A percentile compares a stretch with the other conserved stretches of the same genome.
phyloP scores from a whole-genome alignment of 345 rosid genomes.

The Anacardium occidentale region DNA sequence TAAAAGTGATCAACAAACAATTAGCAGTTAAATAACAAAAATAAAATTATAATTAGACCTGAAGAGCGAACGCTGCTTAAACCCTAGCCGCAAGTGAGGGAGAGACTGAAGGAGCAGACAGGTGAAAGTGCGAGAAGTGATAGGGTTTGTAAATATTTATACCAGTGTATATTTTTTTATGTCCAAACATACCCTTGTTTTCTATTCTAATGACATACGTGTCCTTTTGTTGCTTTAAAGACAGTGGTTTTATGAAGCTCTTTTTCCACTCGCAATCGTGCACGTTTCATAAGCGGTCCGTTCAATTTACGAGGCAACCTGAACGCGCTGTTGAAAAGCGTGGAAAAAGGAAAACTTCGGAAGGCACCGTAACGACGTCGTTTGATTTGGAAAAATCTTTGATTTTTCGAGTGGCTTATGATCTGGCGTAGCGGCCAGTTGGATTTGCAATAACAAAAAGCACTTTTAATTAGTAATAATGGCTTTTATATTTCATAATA shows the following conservation, averaged over 20 bases:
- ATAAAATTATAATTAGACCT: not conserved
- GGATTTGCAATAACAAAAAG: not conserved
- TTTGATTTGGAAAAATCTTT: not conserved
- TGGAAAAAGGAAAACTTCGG: not conserved
- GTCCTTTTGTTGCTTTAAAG: not conserved
- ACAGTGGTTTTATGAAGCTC: not conserved
- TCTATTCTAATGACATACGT: not conserved
- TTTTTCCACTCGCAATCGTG: conserved; percentile 4
- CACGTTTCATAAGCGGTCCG: not conserved
- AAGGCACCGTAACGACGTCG: not conserved
- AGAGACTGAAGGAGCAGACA: not conserved
- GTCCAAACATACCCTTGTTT: not conserved
- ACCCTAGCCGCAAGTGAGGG: conserved; percentile 22
- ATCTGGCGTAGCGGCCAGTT: not conserved
- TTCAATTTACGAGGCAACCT: rapidly evolving
- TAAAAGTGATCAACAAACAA: not conserved
- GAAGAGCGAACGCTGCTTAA: not conserved
- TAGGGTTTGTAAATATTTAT: conserved; percentile 8
- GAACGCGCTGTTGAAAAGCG: not conserved
- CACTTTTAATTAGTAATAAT: too few species aligned
- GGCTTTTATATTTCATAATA: too few species aligned
- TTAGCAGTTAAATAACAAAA: not conserved
- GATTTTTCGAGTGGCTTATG: not conserved
- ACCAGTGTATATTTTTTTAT: not conserved
- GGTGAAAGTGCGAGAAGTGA: not conserved